Evolutionary conservation across 2,329 filamentous ascomycete genomes (phyloP).

Genomic region (Metarhizium anisopliae): DNA sequence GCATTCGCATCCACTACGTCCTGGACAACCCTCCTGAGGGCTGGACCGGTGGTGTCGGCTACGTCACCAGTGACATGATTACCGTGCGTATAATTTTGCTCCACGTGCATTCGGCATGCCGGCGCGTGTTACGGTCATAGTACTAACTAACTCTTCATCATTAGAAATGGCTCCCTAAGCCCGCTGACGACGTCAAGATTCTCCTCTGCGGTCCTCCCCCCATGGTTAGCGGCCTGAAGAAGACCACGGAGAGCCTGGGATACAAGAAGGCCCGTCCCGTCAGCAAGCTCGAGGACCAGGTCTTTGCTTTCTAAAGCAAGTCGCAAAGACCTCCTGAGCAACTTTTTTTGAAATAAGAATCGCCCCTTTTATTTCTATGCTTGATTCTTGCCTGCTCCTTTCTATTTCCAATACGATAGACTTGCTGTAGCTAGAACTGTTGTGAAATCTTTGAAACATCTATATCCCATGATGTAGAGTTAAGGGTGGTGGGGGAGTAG

Average conservation of each 20-base stretch:
- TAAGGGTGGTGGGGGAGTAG: neutral
- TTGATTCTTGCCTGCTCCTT: neutral
- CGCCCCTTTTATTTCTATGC: neutral
- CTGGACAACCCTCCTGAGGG: constrained; percentile 89
- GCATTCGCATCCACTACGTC: constrained; percentile 87
- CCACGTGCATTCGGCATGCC: constrained; percentile 22
- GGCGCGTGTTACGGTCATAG: neutral
- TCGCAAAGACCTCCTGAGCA: neutral
- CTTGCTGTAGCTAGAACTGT: neutral
- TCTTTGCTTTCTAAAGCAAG: constrained; percentile 70
- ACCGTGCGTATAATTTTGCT: constrained; percentile 44
- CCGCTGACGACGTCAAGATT: constrained; percentile 83
- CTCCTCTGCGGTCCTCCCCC: constrained; percentile 91
- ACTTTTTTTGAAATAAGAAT: neutral
- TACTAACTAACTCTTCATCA: neutral
- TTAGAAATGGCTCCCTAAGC: constrained; percentile 66
- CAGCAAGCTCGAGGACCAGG: constrained; percentile 96
- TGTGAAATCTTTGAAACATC: neutral
- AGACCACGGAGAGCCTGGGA: constrained; percentile 78
- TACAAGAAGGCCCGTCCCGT: constrained; percentile 89
- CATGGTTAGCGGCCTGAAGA: constrained; percentile 97
- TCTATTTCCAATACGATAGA: neutral
- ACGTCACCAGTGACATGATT: constrained; percentile 93
- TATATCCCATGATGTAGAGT: neutral
- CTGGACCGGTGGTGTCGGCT: constrained; percentile 90